Conservation (phyloP, 2,329 filamentous ascomycete genomes). For the Penicillium sp. region DNA sequence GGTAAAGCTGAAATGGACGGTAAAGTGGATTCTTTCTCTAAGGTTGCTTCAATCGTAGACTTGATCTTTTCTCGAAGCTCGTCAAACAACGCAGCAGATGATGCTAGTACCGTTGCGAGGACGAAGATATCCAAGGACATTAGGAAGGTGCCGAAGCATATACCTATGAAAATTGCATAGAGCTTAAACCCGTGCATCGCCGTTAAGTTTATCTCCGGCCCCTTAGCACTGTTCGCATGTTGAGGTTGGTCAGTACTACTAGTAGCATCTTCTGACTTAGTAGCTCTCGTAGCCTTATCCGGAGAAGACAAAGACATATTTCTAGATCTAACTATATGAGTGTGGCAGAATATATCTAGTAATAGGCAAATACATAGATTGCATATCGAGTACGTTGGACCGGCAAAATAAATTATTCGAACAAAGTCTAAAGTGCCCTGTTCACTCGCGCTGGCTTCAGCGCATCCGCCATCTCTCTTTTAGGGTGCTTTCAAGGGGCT, state of each 20-base stretch:
- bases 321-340: neutral
- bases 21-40: too few species aligned
- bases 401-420: neutral
- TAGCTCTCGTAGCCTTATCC: neutral
- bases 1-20: too few species aligned
- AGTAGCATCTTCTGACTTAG: neutral
- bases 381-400: neutral
- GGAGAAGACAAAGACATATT: neutral
- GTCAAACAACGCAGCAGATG: too few species aligned
- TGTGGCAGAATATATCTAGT: neutral
- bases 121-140: constrained; percentile 4
- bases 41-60: too few species aligned
- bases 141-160: constrained; percentile 5
- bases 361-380: neutral
- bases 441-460: too few species aligned
- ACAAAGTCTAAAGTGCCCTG: neutral
- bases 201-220: neutral
- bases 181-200: neutral
- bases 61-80: too few species aligned
- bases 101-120: neutral
- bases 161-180: constrained; percentile 1
- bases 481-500: too few species aligned
- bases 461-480: too few species aligned
- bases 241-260: neutral
- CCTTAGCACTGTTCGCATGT: neutral